Conservation (phyloP, 495 filamentous ascomycete genomes). For the Aspergillus cavernicola region DNA sequence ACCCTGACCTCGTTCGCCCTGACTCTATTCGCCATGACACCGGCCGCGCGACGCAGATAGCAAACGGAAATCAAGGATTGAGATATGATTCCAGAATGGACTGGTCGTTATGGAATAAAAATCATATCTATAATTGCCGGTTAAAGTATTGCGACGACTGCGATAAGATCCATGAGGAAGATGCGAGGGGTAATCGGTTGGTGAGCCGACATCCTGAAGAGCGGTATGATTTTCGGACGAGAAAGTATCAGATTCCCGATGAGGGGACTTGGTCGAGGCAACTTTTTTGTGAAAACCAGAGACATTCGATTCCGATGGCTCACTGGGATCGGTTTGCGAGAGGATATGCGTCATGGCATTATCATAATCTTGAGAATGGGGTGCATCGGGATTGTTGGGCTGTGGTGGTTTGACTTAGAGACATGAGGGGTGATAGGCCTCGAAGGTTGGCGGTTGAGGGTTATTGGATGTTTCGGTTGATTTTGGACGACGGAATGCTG, state of each 20-base stretch:
- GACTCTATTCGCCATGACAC: too few species aligned
- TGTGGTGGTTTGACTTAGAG: conserved; percentile 11
- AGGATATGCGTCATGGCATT: conserved; percentile 22
- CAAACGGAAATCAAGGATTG: background rate
- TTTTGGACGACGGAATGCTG: conserved; percentile 28
- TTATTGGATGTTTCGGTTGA: background rate
- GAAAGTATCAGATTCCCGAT: conserved; percentile 30
- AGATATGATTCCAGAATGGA: background rate
- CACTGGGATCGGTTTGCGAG: conserved; percentile 30
- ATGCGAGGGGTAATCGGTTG: conserved; percentile 2
- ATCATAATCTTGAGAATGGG: conserved; percentile 27
- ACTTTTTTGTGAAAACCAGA: conserved; percentile 22
- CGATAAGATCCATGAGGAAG: background rate
- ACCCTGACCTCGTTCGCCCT: too few species aligned
- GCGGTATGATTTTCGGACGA: conserved; percentile 29
- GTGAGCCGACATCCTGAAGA: conserved; percentile 11
- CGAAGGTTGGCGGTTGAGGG: conserved; percentile 16
- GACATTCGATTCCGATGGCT: conserved; percentile 23
- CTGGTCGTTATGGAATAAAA: conserved; percentile 25
- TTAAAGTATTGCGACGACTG: background rate
- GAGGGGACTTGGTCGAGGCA: conserved; percentile 29
- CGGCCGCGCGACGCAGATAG: too few species aligned
- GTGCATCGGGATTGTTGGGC: conserved; percentile 8
- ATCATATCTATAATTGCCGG: background rate
- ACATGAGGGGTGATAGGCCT: conserved; percentile 27